Base-by-base conservation (phyloP, 2,329 filamentous ascomycete genomes). In the Monilinia aucupariae region DNA sequence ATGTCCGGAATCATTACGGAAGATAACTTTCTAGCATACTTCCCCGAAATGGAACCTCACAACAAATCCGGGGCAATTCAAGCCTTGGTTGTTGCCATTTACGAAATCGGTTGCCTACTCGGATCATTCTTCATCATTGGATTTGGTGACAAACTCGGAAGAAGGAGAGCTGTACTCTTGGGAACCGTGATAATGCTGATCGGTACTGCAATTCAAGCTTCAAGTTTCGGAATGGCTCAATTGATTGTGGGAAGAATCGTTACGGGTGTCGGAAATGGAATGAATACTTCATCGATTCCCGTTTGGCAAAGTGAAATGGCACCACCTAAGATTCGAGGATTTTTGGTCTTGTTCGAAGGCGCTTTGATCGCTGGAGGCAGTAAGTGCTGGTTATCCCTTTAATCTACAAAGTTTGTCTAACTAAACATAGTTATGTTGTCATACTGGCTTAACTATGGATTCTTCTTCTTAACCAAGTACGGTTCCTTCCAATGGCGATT, bases 271-370 rank as follows among this genome's bases (percentile, higher is more conserved):
- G 79, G 80, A 1, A 80, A 81, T 67, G 81, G 81, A 20, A 78
- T 80, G 70, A 79, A 80, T 64, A 80, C 78, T 0, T 78, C 76
- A 7, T 78, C 76, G 22, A 76, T 80, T 3, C 83, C 83, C 4
- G 85, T 82, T 55, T 86, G 83, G 83, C 82, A 85, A 64, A 83
- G 82, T 0, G 84, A 86, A 71, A 83, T 80, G 5, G 84, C 82
- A 47, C 79, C 78, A 20, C 76, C 81, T 3, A 80, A 85, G 68
- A 82, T 83, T 68, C 77, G 83, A 55, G 83, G 82, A n/a, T 83
- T 82, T 67, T 75, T 85, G 32, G 82, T 86, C 71, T 84, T 85
- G 81, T 79, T 85, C 53, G 82, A 85, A 70, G 82, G 82, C 22
- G 81, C 81, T 6, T 69, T 85, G 60, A 84, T 85, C 66, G 83